Conservation (phyloP, 2,329 filamentous ascomycete genomes). For the Fusarium marasasianum region DNA sequence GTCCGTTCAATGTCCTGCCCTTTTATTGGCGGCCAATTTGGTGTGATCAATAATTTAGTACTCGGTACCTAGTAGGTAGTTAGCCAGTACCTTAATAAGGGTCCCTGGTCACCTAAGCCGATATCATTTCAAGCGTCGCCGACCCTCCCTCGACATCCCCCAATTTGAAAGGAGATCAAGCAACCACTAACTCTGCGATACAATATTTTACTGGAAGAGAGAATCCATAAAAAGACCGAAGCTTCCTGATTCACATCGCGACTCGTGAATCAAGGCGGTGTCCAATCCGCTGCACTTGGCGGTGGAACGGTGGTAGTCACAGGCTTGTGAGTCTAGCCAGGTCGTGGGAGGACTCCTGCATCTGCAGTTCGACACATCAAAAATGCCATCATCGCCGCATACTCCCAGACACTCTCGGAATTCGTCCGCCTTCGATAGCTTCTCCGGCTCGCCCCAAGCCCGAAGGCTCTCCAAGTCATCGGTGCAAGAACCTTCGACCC, state of each 20-base stretch:
- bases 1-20: slow-evolving; percentile 15
- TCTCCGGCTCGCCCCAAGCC: slow-evolving; percentile 55
- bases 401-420: slow-evolving; percentile 69
- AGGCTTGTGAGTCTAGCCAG: slow-evolving; percentile 13
- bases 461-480: slow-evolving; percentile 63
- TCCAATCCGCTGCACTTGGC: slow-evolving; percentile 15
- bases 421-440: slow-evolving; percentile 63
- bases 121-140: slow-evolving; percentile 36
- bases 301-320: slow-evolving; percentile 27
- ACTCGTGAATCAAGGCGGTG: not conserved
- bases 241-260: not conserved
- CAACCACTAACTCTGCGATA: slow-evolving; percentile 16
- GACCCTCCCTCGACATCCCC: slow-evolving; percentile 36
- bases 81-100: slow-evolving; percentile 36
- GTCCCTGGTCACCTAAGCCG: slow-evolving; percentile 36
- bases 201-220: not conserved
- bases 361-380: slow-evolving; percentile 22
- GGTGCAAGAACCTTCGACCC: slow-evolving; percentile 59
- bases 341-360: slow-evolving; percentile 17
- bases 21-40: slow-evolving; percentile 31
- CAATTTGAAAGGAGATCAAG: slow-evolving; percentile 29
- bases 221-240: not conserved
- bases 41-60: slow-evolving; percentile 28
- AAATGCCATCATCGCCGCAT: slow-evolving; percentile 56
- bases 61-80: not conserved